phyloP scores from a whole-genome alignment of 1,139 yeast species.

The Meyerozyma carpophila region DNA sequence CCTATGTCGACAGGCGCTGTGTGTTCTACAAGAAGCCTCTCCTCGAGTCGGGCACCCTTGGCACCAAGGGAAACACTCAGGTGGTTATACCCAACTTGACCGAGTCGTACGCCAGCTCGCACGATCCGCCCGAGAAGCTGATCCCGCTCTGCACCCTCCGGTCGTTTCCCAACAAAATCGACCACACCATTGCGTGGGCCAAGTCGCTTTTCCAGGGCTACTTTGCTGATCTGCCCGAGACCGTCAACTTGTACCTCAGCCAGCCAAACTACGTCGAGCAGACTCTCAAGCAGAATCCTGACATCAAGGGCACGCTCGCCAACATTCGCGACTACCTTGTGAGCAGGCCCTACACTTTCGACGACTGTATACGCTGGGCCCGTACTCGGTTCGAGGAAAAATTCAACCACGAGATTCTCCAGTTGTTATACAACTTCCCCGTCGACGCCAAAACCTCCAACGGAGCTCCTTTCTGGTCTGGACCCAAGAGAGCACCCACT shows the following conservation, averaged over 20 bases:
- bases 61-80: constrained; percentile 98
- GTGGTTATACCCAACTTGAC: constrained; percentile 90
- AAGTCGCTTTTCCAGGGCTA: constrained; percentile 92
- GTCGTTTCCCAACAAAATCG: constrained; percentile 96
- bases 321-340: constrained; percentile 68
- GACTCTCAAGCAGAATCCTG: constrained; percentile 86
- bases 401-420: constrained; percentile 80
- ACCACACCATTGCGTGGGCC: constrained; percentile 99
- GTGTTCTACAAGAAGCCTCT: constrained; percentile 87
- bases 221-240: constrained; percentile 85
- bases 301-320: constrained; percentile 80
- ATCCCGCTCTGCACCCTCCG: constrained; percentile 96
- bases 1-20: constrained; percentile 95
- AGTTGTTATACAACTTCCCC: constrained; percentile 89
- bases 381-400: constrained; percentile 81
- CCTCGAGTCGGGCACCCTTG: constrained; percentile 94
- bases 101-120: constrained; percentile 92
- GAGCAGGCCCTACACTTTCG: constrained; percentile 83
- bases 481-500: constrained; percentile 94
- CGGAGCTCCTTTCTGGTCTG: constrained; percentile 97
- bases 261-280: constrained; percentile 93
- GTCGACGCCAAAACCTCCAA: constrained; percentile 83
- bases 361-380: constrained; percentile 95
- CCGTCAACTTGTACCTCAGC: constrained; percentile 82
- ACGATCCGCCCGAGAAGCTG: constrained; percentile 97